phyloP scores from a whole-genome alignment of 164 flowering plant genomes.

The Stephania japonica region DNA sequence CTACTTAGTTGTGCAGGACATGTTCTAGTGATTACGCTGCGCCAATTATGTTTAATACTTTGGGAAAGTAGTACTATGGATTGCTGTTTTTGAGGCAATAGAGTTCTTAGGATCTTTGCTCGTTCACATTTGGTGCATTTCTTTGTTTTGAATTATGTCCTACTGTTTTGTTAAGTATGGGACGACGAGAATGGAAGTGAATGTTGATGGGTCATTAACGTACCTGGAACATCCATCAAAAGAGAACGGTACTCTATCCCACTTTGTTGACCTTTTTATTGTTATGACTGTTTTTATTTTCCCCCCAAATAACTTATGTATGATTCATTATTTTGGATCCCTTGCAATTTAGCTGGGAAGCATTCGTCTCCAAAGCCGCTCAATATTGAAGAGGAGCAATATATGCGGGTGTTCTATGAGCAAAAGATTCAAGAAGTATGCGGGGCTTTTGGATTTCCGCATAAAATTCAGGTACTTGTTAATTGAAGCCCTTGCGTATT shows the following conservation, averaged over 20 bases:
- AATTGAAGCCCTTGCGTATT: neutral
- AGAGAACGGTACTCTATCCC: conserved; percentile 34
- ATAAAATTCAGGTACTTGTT: conserved; percentile 78
- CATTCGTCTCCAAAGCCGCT: conserved; percentile 80
- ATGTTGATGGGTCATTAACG: conserved; percentile 67
- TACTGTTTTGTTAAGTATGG: conserved; percentile 56
- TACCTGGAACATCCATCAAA: conserved; percentile 53
- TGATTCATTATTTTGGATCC: neutral
- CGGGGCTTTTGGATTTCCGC: conserved; percentile 83
- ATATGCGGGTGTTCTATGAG: conserved; percentile 77
- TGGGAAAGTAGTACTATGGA: neutral
- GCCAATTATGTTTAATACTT: neutral
- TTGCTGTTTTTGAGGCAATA: neutral
- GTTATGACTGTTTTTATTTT: neutral
- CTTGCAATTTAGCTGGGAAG: conserved; percentile 43
- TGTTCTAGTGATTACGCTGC: neutral
- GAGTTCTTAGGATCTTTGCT: neutral
- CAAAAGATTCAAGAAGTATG: conserved; percentile 91
- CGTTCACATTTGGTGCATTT: neutral
- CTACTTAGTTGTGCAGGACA: too few relatives aligned
- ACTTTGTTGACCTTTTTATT: neutral
- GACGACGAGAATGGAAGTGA: conserved; percentile 74
- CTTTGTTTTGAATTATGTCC: neutral
- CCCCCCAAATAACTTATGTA: neutral
- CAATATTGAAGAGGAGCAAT: conserved; percentile 73